A percentile compares a stretch with the other conserved stretches of the same genome.
Conservation (phyloP, 768 basidiomycete species). For the Mycena epipterygia region DNA sequence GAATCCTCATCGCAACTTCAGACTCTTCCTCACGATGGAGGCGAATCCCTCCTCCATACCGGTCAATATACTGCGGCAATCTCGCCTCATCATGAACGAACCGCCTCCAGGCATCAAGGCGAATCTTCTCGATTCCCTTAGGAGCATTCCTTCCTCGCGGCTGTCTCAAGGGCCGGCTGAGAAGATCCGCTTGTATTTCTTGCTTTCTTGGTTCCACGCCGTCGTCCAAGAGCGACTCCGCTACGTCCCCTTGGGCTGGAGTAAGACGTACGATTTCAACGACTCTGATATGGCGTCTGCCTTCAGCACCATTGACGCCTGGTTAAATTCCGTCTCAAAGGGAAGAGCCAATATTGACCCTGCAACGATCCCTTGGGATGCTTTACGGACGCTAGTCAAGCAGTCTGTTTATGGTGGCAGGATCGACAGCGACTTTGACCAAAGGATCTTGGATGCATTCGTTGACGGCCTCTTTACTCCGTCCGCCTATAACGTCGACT, state of each 20-base stretch:
- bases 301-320: constrained; percentile 91
- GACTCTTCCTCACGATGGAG: constrained; percentile 98
- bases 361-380: constrained; percentile 93
- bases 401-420: constrained; percentile 97
- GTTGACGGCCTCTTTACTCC: constrained; percentile 92
- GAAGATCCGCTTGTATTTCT: constrained; percentile 93
- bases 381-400: constrained; percentile 92
- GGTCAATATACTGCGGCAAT: constrained; percentile 96
- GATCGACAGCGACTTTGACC: constrained; percentile 96
- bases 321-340: constrained; percentile 85
- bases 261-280: constrained; percentile 98
- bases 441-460: constrained; percentile 92
- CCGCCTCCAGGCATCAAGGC: constrained; percentile 98
- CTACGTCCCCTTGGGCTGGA: constrained; percentile 97
- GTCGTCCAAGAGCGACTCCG: constrained; percentile 97
- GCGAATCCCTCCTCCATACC: constrained; percentile 93
- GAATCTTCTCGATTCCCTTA: constrained; percentile 91
- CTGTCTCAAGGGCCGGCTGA: constrained; percentile 91
- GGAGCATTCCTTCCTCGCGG: constrained; percentile 77
- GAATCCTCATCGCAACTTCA: constrained; percentile 91
- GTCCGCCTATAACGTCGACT: constrained; percentile 92
- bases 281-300: constrained; percentile 98
- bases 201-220: constrained; percentile 99
- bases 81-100: constrained; percentile 98
- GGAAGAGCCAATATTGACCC: constrained; percentile 95